Evolutionary conservation across 148 eudicot genomes (phyloP), one percentile per base, ranked within the genome.

Genomic region (Silene conica): DNA sequence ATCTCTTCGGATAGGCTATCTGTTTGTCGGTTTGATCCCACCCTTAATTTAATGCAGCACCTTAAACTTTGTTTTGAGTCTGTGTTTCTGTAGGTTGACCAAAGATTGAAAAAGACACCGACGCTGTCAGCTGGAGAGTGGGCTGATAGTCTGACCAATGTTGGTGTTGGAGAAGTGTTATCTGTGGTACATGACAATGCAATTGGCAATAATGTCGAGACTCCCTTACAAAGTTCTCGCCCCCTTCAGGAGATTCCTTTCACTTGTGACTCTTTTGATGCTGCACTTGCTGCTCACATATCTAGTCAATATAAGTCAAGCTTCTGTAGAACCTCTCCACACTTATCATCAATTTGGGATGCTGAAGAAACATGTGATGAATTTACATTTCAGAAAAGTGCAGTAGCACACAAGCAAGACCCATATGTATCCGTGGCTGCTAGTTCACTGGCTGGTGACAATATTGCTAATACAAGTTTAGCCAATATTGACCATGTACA

Each of bases 351-450:
- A 61, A 92, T 96, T 34, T 96, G 92, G 97, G 97, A 92, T 75
- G 96, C 92, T 78, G 99, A 96, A 82, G 99, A 96, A 83, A 90
- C 99, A 15, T 86, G 99, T 69, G 99, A 96, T 82, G 97, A 90
- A 65, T 96, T 96, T 83, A 84, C 96, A 54, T 92, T 96, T 82
- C 85, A 76, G 71, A 92, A 80, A 71, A 84, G 76, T 73, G 67
- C 77, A 72, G 57, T 73, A 25, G 43, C 73, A 61, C 52, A 56
- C 69, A 82, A 74, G 22, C 83, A 61, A 70, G 77, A 66, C 73
- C 75, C 45, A 13, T 19, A 19, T 72, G 62, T 83, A 64, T 26
- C 81, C 58, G 45, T 57, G 45, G 56, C 74, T 72, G 59, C 73
- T 78, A 43, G 82, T 75, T 58, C 78, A 50, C 77, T 74, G 25